Conservation (phyloP, 1,139 yeast genomes). For the Eremothecium cymbalariae region DNA sequence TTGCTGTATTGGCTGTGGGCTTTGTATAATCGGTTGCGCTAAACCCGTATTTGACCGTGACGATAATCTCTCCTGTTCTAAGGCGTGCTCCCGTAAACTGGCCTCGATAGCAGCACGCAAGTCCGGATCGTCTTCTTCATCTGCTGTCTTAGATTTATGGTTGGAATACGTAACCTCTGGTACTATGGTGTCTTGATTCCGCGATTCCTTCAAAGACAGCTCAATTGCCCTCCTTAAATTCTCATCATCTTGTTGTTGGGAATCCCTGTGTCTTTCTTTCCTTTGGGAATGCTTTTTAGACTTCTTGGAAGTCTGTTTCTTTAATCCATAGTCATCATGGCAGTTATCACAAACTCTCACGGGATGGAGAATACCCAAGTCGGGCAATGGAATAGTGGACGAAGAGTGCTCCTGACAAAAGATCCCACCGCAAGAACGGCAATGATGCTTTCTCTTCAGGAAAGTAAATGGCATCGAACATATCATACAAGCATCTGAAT, state of each 20-base stretch:
- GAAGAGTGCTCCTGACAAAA: slow-evolving; percentile 79
- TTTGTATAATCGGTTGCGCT: slow-evolving; percentile 10
- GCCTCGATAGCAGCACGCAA: slow-evolving; percentile 96
- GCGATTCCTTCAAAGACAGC: slow-evolving; percentile 58
- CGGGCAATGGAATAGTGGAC: slow-evolving; percentile 62
- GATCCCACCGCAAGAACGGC: slow-evolving; percentile 95
- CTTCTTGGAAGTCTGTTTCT: slow-evolving; percentile 26
- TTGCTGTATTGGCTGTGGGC: slow-evolving; percentile 18
- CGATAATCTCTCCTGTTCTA: slow-evolving; percentile 28
- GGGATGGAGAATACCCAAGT: slow-evolving; percentile 77
- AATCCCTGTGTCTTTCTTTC: slow-evolving; percentile 10
- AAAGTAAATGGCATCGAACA: slow-evolving; percentile 76
- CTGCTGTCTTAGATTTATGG: slow-evolving; percentile 15
- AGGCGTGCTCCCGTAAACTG: slow-evolving; percentile 65
- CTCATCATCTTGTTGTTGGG: slow-evolving; percentile 52
- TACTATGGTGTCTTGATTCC: slow-evolving; percentile 24
- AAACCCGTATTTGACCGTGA: slow-evolving; percentile 11
- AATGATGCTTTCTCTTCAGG: slow-evolving; percentile 88
- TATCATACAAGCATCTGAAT: slow-evolving; percentile 90
- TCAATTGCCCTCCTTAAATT: slow-evolving; percentile 73
- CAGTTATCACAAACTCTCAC: slow-evolving; percentile 95
- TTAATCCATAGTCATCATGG: slow-evolving; percentile 45
- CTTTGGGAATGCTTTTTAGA: slow-evolving; percentile 23
- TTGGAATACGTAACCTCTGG: slow-evolving; percentile 18
- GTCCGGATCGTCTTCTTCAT: slow-evolving; percentile 76